phyloP scores from a whole-genome alignment of 2,329 filamentous ascomycete species.

The Trichoderma pleuroti region DNA sequence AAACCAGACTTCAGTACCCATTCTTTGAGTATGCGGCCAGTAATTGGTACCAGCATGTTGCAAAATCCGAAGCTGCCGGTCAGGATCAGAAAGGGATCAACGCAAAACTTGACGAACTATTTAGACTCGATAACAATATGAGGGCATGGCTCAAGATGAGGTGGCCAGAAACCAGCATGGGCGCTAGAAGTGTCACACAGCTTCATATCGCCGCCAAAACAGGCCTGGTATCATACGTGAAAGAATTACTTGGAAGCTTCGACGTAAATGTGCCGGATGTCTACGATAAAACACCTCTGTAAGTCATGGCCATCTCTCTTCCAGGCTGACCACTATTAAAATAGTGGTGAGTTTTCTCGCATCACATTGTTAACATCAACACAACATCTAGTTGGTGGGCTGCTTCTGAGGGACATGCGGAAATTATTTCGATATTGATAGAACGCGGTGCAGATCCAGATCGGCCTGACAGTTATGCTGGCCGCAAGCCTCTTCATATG shows the following conservation, averaged over 20 bases:
- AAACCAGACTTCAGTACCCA: constrained; percentile 23
- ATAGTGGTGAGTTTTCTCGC: not conserved
- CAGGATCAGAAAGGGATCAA: constrained; percentile 22
- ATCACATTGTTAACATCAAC: not conserved
- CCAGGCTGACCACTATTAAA: not conserved
- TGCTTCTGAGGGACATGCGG: constrained; percentile 24
- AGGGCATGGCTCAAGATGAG: constrained; percentile 21
- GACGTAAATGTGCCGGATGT: constrained; percentile 22
- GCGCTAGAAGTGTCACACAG: not conserved
- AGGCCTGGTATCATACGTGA: constrained; percentile 23
- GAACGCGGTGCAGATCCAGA: constrained; percentile 28
- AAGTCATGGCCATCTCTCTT: not conserved
- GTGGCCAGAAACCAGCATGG: not conserved
- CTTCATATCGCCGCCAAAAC: constrained; percentile 24
- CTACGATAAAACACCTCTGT: constrained; percentile 25
- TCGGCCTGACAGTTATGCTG: constrained; percentile 21
- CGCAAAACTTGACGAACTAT: constrained; percentile 10
- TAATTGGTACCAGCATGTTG: constrained; percentile 32
- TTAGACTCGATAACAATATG: constrained; percentile 15
- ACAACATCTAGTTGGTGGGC: constrained; percentile 25
- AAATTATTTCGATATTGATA: constrained; percentile 23
- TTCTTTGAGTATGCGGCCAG: constrained; percentile 30
- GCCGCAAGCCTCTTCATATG: constrained; percentile 35
- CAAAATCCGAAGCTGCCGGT: constrained; percentile 22
- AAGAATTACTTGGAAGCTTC: constrained; percentile 20